Evolutionary conservation across 805 yeast species (phyloP).

Genomic region (Kuraishia ogatae): DNA sequence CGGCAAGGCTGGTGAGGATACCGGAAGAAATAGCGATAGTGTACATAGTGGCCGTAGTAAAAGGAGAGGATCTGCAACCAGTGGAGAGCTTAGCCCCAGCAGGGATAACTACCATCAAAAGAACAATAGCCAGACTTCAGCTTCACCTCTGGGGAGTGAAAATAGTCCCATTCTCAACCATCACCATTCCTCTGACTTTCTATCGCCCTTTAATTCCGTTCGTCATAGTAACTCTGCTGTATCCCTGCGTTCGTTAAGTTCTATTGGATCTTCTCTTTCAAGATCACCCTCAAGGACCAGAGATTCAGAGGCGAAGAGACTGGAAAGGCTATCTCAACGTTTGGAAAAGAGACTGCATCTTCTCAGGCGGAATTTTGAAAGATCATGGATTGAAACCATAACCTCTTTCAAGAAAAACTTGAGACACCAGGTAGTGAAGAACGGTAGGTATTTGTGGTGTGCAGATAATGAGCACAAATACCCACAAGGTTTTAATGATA

Average conservation of each 20-base stretch:
- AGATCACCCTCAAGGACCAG: neutral
- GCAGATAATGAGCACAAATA: slow-evolving; percentile 19
- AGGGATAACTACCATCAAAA: neutral
- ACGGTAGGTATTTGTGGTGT: slow-evolving; percentile 34
- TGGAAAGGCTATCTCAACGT: neutral
- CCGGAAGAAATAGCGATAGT: neutral
- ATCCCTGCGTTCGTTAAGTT: neutral
- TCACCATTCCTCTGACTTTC: neutral
- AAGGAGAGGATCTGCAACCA: neutral
- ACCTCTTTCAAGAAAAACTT: slow-evolving; percentile 33
- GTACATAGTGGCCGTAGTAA: neutral
- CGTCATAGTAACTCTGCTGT: neutral
- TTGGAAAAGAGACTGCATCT: slow-evolving; percentile 11
- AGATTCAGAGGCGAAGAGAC: neutral
- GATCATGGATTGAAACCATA: slow-evolving; percentile 64
- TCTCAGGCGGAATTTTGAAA: slow-evolving; percentile 25
- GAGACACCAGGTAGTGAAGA: slow-evolving; percentile 28
- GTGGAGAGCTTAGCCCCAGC: neutral
- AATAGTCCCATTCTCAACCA: neutral
- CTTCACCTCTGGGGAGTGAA: neutral
- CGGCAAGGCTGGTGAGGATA: neutral
- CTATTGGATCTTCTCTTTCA: neutral
- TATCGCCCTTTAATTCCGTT: neutral
- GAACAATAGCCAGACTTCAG: neutral
- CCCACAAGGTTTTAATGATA: slow-evolving; percentile 33